Evolutionary conservation across 495 filamentous ascomycete genomes (phyloP).

Genomic region (Neohortaea acidophila): DNA sequence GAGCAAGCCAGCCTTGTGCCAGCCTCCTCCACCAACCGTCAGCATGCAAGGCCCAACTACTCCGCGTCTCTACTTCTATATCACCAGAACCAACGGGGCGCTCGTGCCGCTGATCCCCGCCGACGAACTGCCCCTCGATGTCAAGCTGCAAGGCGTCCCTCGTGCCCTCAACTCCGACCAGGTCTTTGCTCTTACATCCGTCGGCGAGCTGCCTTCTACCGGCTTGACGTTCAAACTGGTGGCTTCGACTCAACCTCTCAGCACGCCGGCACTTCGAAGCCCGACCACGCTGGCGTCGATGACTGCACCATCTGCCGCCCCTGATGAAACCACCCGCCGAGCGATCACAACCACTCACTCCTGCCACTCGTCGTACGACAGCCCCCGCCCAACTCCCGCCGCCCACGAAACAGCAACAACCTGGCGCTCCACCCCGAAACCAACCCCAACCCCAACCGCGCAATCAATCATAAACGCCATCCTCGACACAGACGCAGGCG

Average conservation of each 20-base stretch:
- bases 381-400: background rate
- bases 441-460: constrained; percentile 1
- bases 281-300: background rate
- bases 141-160: constrained; percentile 13
- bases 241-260: too few relatives aligned
- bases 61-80: constrained; percentile 8
- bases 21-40: too few relatives aligned
- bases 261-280: background rate
- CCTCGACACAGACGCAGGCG: constrained; percentile 7
- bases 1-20: too few relatives aligned
- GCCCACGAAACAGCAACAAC: constrained; percentile 9
- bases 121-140: constrained; percentile 18
- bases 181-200: constrained; percentile 12
- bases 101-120: constrained; percentile 17
- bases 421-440: constrained; percentile 8
- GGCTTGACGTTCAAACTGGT: constrained; percentile 15
- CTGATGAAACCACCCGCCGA: constrained; percentile 14
- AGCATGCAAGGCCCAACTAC: too few relatives aligned
- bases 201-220: constrained; percentile 9
- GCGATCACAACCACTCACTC: constrained; percentile 2
- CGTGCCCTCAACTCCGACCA: constrained; percentile 10
- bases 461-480: constrained; percentile 17
- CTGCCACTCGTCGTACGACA: background rate
- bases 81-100: constrained; percentile 15
- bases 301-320: constrained; percentile 8